Evolutionary conservation across 768 basidiomycete species (phyloP).

Genomic region (Crassisporium funariophilum): DNA sequence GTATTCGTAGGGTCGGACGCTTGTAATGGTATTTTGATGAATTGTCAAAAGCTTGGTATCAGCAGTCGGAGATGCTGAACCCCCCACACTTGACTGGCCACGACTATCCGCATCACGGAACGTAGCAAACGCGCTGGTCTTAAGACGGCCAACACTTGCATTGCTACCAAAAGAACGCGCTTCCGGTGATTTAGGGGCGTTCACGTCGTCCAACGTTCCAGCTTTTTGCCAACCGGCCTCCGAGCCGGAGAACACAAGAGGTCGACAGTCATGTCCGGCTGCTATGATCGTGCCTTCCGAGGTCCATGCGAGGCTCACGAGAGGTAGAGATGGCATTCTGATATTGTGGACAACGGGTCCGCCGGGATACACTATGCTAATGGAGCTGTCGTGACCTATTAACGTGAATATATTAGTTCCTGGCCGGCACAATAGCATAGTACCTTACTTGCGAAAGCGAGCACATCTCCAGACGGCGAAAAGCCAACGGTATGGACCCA

Average conservation of each 20-base stretch:
- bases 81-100: constrained; percentile 45
- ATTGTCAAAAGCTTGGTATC: constrained; percentile 86
- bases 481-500: constrained; percentile 98
- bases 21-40: constrained; percentile 99
- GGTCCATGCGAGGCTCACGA: constrained; percentile 85
- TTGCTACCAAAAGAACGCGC: constrained; percentile 47
- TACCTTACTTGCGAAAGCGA: constrained; percentile 88
- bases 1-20: constrained; percentile 73
- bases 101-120: constrained; percentile 92
- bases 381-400: constrained; percentile 93
- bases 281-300: constrained; percentile 82
- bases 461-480: constrained; percentile 92
- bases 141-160: constrained; percentile 70
- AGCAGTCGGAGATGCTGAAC: constrained; percentile 27
- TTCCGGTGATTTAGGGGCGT: constrained; percentile 45
- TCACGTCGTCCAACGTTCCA: constrained; percentile 86
- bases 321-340: constrained; percentile 76
- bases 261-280: constrained; percentile 98
- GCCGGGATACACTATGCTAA: constrained; percentile 89
- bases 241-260: constrained; percentile 80
- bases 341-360: constrained; percentile 75
- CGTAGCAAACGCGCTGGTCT: constrained; percentile 90
- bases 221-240: constrained; percentile 76
- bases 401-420: constrained; percentile 1
- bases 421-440: neutral